Conservation (phyloP, 495 filamentous ascomycete genomes). For the Penicillium ochrochloron region DNA sequence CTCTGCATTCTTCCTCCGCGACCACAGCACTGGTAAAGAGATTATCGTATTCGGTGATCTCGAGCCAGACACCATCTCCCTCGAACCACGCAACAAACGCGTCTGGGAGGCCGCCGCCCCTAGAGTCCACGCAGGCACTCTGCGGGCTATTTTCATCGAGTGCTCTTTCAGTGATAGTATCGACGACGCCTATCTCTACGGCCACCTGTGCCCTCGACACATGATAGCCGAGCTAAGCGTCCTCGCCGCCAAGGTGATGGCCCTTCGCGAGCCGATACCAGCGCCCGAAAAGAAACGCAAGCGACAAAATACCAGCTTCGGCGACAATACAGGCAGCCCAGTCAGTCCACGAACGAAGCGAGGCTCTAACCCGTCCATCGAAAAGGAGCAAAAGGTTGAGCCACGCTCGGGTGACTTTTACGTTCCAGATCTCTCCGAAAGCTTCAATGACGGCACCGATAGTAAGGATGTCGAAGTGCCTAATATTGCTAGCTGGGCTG, state of each 20-base stretch:
- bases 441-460: slow-evolving; percentile 16
- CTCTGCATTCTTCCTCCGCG: slow-evolving; percentile 88
- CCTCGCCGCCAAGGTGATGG: slow-evolving; percentile 67
- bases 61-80: slow-evolving; percentile 84
- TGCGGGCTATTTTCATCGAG: slow-evolving; percentile 89
- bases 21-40: slow-evolving; percentile 68
- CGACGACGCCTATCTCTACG: slow-evolving; percentile 76
- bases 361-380: slow-evolving; percentile 7
- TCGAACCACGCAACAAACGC: slow-evolving; percentile 73
- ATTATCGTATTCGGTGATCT: slow-evolving; percentile 94
- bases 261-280: slow-evolving; percentile 22
- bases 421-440: slow-evolving; percentile 17
- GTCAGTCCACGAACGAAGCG: slow-evolving; percentile 38
- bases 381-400: slow-evolving; percentile 13
- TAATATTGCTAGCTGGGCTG: slow-evolving; percentile 28
- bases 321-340: slow-evolving; percentile 8
- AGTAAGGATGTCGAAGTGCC: slow-evolving; percentile 20
- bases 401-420: slow-evolving; percentile 15
- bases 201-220: slow-evolving; percentile 84
- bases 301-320: slow-evolving; percentile 19
- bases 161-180: slow-evolving; percentile 85
- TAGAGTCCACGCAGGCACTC: slow-evolving; percentile 69
- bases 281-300: slow-evolving; percentile 38
- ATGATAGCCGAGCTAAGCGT: slow-evolving; percentile 74
- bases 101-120: slow-evolving; percentile 88